Evolutionary conservation across 495 filamentous ascomycete species (phyloP).

Genomic region (Hyaloscypha finlandica): DNA sequence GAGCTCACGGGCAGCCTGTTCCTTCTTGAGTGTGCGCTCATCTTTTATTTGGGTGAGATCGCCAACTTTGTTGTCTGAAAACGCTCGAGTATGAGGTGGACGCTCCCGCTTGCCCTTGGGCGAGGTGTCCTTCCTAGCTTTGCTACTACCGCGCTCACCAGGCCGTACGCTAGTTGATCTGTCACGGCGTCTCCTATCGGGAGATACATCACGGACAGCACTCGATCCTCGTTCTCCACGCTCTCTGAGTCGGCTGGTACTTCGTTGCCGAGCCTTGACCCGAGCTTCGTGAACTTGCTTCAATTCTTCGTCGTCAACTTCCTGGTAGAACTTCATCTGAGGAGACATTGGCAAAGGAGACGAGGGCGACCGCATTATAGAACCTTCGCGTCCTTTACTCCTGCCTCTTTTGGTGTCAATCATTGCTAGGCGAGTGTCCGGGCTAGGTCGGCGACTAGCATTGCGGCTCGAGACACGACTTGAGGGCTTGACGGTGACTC

Average conservation of each 20-base stretch:
- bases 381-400: conserved; percentile 52
- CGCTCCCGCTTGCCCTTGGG: conserved; percentile 29
- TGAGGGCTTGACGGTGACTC: conserved; percentile 36
- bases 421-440: conserved; percentile 35
- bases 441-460: conserved; percentile 52
- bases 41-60: conserved; percentile 43
- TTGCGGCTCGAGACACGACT: conserved; percentile 45
- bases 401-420: conserved; percentile 45
- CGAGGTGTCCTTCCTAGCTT: conserved; percentile 28
- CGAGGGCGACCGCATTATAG: conserved; percentile 71
- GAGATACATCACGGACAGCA: conserved; percentile 48
- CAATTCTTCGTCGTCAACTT: conserved; percentile 45
- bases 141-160: conserved; percentile 36
- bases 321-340: conserved; percentile 41
- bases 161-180: conserved; percentile 52
- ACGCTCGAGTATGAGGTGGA: conserved; percentile 29
- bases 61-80: conserved; percentile 29
- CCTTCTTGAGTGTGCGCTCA: conserved; percentile 63
- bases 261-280: conserved; percentile 54
- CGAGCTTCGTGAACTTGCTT: conserved; percentile 49
- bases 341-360: conserved; percentile 72
- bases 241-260: conserved; percentile 56
- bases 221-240: conserved; percentile 50
- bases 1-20: conserved; percentile 80
- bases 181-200: conserved; percentile 47